Conservation (phyloP, 805 yeast genomes). For the Cyberlindnera xylosilytica region DNA sequence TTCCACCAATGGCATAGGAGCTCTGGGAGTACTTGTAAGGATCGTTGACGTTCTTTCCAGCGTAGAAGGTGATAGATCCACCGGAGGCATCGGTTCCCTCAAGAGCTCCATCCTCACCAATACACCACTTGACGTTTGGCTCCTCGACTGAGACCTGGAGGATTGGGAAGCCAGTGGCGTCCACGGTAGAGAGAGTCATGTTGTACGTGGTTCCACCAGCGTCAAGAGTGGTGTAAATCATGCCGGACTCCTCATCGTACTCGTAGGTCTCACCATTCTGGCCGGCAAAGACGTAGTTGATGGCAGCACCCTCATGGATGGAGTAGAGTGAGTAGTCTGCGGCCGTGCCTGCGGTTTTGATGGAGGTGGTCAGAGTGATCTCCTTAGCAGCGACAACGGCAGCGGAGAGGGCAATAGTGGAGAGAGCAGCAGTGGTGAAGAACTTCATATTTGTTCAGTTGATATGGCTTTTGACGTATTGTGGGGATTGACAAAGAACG, state of each 20-base stretch:
- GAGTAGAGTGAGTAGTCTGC: slow-evolving; percentile 12
- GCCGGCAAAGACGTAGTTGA: slow-evolving; percentile 21
- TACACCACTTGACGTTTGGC: slow-evolving; percentile 13
- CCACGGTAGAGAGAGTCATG: slow-evolving; percentile 9
- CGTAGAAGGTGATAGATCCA: slow-evolving; percentile 32
- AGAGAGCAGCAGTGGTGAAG: neutral
- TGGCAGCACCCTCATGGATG: slow-evolving; percentile 24
- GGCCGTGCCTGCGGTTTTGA: neutral
- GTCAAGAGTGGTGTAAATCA: slow-evolving; percentile 5
- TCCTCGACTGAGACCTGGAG: slow-evolving; percentile 13
- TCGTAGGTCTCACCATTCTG: slow-evolving; percentile 5
- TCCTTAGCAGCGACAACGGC: neutral
- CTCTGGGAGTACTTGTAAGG: slow-evolving; percentile 38
- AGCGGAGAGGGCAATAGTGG: neutral
- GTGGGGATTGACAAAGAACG: too few relatives aligned
- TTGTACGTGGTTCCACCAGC: slow-evolving; percentile 1
- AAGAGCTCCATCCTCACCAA: slow-evolving; percentile 23
- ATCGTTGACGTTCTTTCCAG: slow-evolving; percentile 41
- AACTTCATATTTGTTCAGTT: neutral
- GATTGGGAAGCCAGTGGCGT: slow-evolving; percentile 13
- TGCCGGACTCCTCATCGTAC: slow-evolving; percentile 6
- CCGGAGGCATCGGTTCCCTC: slow-evolving; percentile 29
- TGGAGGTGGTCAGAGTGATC: neutral
- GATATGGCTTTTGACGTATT: too few relatives aligned
- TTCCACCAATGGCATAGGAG: slow-evolving; percentile 27